These are phyloP conservation scores for Hypoxylon sp. DNA, from an alignment of 2,329 filamentous ascomycete genomes.

Conservation along the genomic window DNA sequence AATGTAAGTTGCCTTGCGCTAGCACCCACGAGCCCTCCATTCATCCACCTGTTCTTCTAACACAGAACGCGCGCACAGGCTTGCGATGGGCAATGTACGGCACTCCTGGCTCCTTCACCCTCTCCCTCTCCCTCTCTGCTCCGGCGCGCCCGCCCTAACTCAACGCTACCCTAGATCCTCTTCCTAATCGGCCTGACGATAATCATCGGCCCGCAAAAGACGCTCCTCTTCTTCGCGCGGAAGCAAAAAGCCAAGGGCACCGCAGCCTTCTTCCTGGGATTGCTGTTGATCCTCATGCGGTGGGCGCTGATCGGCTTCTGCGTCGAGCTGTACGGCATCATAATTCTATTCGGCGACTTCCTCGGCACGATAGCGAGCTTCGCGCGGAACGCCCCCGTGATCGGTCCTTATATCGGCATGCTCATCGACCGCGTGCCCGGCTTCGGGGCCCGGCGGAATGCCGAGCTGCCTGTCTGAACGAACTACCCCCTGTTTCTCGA, in stretches of 20 bases:
- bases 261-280: constrained; percentile 85
- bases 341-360: constrained; percentile 96
- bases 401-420: constrained; percentile 87
- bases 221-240: constrained; percentile 92
- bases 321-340: constrained; percentile 92
- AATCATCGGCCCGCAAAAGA: constrained; percentile 93
- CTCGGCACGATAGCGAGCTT: constrained; percentile 92
- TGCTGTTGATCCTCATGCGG: constrained; percentile 85
- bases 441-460: constrained; percentile 72
- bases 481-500: not conserved
- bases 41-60: constrained; percentile 31
- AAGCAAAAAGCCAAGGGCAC: constrained; percentile 94
- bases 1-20: constrained; percentile 72
- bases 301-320: constrained; percentile 94
- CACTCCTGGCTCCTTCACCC: constrained; percentile 31
- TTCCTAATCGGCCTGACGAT: constrained; percentile 97
- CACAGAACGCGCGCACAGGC: constrained; percentile 64
- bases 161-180: constrained; percentile 75
- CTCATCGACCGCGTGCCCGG: constrained; percentile 75
- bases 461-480: constrained; percentile 80
- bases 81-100: constrained; percentile 95
- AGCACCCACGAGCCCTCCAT: constrained; percentile 8
- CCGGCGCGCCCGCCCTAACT: not conserved
- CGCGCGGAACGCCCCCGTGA: constrained; percentile 83
- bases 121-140: not conserved